Percentiles rank a stretch among this genome's conserved stretches.
phyloP scores from a whole-genome alignment of 192 early-diverging fungal species.

The Blastocladiella britannica region DNA sequence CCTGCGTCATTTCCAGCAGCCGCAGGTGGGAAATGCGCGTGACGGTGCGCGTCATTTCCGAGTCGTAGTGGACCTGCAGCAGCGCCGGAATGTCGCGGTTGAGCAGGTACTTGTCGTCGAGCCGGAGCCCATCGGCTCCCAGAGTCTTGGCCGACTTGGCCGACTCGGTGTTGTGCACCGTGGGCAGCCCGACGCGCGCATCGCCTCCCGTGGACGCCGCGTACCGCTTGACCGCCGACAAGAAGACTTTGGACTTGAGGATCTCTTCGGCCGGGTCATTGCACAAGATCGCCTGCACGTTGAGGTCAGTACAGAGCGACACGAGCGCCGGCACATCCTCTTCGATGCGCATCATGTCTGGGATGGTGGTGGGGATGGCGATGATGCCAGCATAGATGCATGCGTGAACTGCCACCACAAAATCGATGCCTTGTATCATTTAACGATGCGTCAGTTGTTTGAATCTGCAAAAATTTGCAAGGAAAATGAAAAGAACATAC shows the following conservation, averaged over 20 bases:
- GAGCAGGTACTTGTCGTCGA: neutral
- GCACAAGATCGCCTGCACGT: conserved; percentile 9
- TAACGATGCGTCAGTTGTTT: no score
- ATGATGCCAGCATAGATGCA: conserved; percentile 16
- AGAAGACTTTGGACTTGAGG: neutral
- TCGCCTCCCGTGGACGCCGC: neutral
- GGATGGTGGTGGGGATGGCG: conserved; percentile 10
- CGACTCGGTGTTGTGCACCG: neutral
- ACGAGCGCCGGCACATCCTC: conserved; percentile 15
- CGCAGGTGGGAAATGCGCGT: conserved; percentile 6
- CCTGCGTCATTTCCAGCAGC: conserved; percentile 9
- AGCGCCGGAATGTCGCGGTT: conserved; percentile 5
- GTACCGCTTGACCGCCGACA: neutral
- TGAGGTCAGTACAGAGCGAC: conserved; percentile 8
- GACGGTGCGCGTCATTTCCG: conserved; percentile 9
- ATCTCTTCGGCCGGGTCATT: conserved; percentile 11
- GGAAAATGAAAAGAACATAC: no score
- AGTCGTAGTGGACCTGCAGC: conserved; percentile 5
- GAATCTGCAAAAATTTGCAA: no score
- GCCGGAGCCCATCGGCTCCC: neutral
- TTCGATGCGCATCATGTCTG: conserved; percentile 8
- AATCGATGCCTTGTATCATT: no score
- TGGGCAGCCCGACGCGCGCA: neutral
- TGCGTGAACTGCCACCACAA: conserved; percentile 14
- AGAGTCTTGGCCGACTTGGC: neutral